These are phyloP conservation scores for Penicillium sp. DNA, from an alignment of 2,329 filamentous ascomycete genomes.

Conservation along the genomic window DNA sequence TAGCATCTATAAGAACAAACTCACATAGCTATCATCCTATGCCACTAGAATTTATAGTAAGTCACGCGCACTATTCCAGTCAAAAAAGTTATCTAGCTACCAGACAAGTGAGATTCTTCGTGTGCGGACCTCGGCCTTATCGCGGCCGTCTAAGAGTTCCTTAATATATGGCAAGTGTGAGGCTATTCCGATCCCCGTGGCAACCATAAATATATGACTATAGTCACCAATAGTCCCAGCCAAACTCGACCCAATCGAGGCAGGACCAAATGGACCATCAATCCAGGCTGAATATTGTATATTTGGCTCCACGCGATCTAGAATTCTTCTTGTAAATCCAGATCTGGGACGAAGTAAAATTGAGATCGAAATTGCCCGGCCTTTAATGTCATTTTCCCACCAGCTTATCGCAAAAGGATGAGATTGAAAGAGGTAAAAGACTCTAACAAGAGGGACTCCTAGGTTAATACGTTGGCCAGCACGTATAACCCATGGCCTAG, in stretches of 20 bases:
- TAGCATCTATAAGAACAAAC: background rate
- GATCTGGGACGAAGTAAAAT: conserved; percentile 9
- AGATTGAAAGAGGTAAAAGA: conserved; percentile 7
- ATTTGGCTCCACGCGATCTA: conserved; percentile 4
- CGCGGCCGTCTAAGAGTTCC: conserved; percentile 32
- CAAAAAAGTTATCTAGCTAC: conserved; percentile 24
- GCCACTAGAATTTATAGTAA: conserved; percentile 21
- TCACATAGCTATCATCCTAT: conserved; percentile 21
- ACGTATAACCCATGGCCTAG: conserved; percentile 4
- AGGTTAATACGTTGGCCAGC: conserved; percentile 7
- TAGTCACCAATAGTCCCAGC: conserved; percentile 17
- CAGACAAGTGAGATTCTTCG: conserved; percentile 30
- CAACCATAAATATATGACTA: conserved; percentile 34
- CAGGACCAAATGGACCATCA: conserved; percentile 11
- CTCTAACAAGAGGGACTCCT: conserved; percentile 4
- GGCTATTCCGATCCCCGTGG: conserved; percentile 38
- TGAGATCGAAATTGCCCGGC: conserved; percentile 9
- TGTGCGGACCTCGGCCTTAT: conserved; percentile 22
- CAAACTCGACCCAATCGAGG: background rate
- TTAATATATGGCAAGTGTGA: conserved; percentile 37
- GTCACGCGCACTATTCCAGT: conserved; percentile 21
- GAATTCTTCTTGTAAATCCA: conserved; percentile 8
- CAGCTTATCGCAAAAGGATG: conserved; percentile 9
- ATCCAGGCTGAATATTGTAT: conserved; percentile 9
- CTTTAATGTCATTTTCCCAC: conserved; percentile 9